Conservation (phyloP, 2,329 filamentous ascomycete genomes). For the Aspergillus ustus region DNA sequence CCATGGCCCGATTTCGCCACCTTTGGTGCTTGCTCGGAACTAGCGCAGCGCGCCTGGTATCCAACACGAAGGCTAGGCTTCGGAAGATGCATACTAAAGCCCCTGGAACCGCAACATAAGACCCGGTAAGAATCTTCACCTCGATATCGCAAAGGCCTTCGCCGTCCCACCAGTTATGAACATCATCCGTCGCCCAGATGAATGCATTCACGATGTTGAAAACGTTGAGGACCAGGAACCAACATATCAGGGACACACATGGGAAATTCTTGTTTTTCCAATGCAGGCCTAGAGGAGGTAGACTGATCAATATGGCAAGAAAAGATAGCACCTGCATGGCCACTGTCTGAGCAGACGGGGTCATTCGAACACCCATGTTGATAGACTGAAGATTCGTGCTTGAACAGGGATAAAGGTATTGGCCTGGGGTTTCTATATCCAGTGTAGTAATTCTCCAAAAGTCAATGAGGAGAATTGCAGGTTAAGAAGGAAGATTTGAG, state of each 20-base stretch:
- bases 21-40: slow-evolving; percentile 55
- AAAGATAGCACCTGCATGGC: slow-evolving; percentile 55
- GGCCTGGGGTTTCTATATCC: background rate
- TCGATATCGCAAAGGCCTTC: slow-evolving; percentile 67
- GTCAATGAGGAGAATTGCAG: background rate
- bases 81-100: slow-evolving; percentile 63
- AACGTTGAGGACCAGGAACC: slow-evolving; percentile 61
- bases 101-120: slow-evolving; percentile 57
- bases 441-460: background rate
- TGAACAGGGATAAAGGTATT: background rate
- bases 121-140: slow-evolving; percentile 60
- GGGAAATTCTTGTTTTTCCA: slow-evolving; percentile 64
- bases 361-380: slow-evolving; percentile 13
- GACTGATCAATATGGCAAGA: slow-evolving; percentile 56
- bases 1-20: slow-evolving; percentile 52
- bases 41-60: slow-evolving; percentile 60
- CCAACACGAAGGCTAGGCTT: slow-evolving; percentile 63
- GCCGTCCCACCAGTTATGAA: slow-evolving; percentile 62
- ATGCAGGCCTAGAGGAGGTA: slow-evolving; percentile 65
- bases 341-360: slow-evolving; percentile 38
- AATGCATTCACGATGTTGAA: slow-evolving; percentile 65
- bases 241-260: slow-evolving; percentile 60
- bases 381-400: background rate
- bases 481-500: slow-evolving; percentile 18
- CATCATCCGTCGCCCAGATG: slow-evolving; percentile 66